Evolutionary conservation across 2,329 filamentous ascomycete species (phyloP).

Genomic region (Alternaria longipes): DNA sequence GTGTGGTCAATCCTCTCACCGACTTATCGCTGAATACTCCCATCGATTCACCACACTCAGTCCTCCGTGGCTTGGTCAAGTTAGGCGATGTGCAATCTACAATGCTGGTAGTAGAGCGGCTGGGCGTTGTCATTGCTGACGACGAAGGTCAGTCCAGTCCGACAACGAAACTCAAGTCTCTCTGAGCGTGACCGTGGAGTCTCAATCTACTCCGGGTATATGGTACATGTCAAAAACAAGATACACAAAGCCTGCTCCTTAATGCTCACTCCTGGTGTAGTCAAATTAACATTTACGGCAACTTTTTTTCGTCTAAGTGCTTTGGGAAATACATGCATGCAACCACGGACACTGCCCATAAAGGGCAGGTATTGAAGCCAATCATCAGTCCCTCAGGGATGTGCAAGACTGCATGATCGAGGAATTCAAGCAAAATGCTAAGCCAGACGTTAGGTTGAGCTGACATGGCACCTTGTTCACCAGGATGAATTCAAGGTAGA

Average conservation of each 20-base stretch:
- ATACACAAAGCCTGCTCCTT: background rate
- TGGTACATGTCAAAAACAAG: background rate
- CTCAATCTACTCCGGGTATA: background rate
- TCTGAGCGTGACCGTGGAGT: background rate
- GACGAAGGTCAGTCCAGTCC: background rate
- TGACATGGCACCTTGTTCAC: background rate
- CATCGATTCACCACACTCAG: background rate
- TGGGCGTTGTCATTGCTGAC: slow-evolving; percentile 1
- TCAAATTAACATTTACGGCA: background rate
- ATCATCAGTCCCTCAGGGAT: background rate
- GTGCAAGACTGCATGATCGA: background rate
- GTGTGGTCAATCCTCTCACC: slow-evolving; percentile 13
- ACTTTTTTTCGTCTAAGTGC: background rate
- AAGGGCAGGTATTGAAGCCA: background rate
- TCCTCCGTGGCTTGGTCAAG: background rate
- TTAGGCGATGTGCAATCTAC: background rate
- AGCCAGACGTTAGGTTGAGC: background rate
- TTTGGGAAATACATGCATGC: background rate
- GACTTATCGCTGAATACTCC: slow-evolving; percentile 1
- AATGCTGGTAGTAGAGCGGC: background rate
- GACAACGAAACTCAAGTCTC: background rate
- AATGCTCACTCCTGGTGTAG: background rate
- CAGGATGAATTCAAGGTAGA: background rate
- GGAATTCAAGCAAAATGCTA: background rate
- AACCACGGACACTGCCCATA: background rate